Evolutionary conservation across 495 filamentous ascomycete genomes (phyloP), one percentile per base, ranked within the genome.

Genomic region (Friedmanniomyces endolithicus): DNA sequence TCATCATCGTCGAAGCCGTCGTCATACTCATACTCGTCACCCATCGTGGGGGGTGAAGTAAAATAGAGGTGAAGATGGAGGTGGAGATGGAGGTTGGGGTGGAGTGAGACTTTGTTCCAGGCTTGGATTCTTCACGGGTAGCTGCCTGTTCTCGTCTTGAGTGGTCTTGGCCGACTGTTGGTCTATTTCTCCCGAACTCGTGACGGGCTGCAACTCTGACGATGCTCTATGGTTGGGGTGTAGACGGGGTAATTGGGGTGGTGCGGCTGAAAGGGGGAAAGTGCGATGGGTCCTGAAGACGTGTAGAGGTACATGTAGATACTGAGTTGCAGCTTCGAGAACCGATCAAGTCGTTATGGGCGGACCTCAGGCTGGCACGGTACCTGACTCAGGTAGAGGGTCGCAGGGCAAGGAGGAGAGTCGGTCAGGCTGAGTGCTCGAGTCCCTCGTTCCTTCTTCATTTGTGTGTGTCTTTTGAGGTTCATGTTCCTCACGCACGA

Each of bases 1-100:
- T 64, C 62, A 31, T 58, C 61, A 23, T 48, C 57, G 46, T 53
- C 55, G 37, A 20, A 48, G 31, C 20, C 53, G 29, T 55, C 55
- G 17, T 22, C 54, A 27, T 65, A 58, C 39, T 50, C 55, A 44
- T 57, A 63, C 34, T 64, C 62, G 31, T 59, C 62, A 12, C 50
- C 58, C 62, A 64, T 41, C 37, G 6, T 19, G 4, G 16, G 14
- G 2, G 3, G 27, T 31, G 3, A 9, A 3, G 4, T 31, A 31
- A 31, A 9, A 9, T 31, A 31, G n/a, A n/a, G 27, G 27, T 9
- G 27, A 9, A 31, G 27, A 14, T n/a, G 37, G 14, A 6, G 27
- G 27, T 9, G 27, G 27, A 31, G 27, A 14, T n/a, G 37, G 14
- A 6, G 2, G 37, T 19, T 41, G 37, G 16, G 12, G 17, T 41